A percentile compares a stretch with the other conserved stretches of the same genome.
phyloP scores from a whole-genome alignment of 352 stramenopile genomes.

The Globisporangium iwayamae region DNA sequence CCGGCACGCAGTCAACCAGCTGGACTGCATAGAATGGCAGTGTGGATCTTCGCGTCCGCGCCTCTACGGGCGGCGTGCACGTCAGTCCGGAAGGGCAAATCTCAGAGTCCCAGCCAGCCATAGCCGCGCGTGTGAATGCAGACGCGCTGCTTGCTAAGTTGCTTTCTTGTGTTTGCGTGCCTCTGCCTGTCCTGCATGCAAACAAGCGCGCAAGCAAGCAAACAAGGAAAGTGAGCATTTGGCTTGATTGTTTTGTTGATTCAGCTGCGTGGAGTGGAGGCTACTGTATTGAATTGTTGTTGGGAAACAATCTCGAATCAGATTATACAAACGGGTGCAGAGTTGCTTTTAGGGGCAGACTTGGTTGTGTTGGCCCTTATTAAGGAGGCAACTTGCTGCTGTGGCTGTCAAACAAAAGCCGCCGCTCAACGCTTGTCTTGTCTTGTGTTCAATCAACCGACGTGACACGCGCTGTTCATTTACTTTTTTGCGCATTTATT shows the following conservation, averaged over 20 bases:
- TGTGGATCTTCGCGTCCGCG: neutral
- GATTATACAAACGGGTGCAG: constrained; percentile 5
- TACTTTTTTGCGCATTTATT: neutral
- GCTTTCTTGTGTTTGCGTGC: neutral
- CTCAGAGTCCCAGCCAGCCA: neutral
- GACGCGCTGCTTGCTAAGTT: neutral
- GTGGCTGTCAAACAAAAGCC: neutral
- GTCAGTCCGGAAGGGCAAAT: neutral
- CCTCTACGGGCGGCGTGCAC: neutral
- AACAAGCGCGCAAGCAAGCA: neutral
- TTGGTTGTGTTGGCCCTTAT: neutral
- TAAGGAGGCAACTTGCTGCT: neutral
- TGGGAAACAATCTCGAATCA: constrained; percentile 5
- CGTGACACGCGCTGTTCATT: constrained; percentile 8
- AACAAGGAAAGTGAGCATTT: neutral
- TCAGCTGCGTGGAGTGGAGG: neutral
- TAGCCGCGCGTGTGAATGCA: neutral
- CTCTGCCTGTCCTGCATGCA: neutral
- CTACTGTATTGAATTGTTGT: neutral
- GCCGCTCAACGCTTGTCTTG: neutral
- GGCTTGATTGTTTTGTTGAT: constrained; percentile 11
- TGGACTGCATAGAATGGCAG: neutral
- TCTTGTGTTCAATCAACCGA: neutral
- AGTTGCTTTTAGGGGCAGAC: neutral
- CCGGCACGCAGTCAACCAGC: neutral